Base-by-base conservation (phyloP, 805 yeast species). In the Candida schatavii region DNA sequence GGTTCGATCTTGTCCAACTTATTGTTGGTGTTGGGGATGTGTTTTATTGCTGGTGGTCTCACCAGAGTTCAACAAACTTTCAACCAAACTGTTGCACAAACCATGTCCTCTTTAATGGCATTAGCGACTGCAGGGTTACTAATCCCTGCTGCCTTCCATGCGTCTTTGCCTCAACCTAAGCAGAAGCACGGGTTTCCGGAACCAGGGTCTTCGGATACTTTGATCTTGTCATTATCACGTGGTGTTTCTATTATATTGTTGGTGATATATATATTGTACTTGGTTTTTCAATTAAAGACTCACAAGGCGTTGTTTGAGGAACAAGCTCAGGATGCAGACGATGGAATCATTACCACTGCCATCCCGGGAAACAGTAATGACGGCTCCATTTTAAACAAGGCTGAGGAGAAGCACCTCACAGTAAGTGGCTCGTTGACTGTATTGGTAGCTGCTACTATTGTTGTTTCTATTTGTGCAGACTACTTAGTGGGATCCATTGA, bases 11-110 rank as follows among this genome's bases (percentile, higher is more conserved):
- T 93, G 44, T 87, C 96, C 37, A 93, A 93, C 67, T 68, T 90
- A 54, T 70, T 93, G 46, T 73, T 93, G 42, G 99, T 93, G 2
- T 73, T 93, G 40, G 99, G 99, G n/a, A 85, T 95, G 62, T 89
- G 97, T 60, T 93, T 93, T 58, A 66, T 91, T 13, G 89, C 86
- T 32, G 99, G 99, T 43, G 99, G 99, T 14, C 77, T 83, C 60
- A 83, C 86, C 50, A 78, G 93, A 48, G 74, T 83, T 28, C 93
- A 86, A 61, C 98, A 93, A 64, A 75, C 75, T 1, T 93, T 93
- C 69, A 89, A 89, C 70, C 95, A 87, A 64, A 91, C 98, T 0
- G 97, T 90, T 5, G 99, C 99, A 3, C 98, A 93, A 66, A 90
- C 98, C 5, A 93, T 93, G 99, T 79, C 89, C 26, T 89, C 97